phyloP scores from a whole-genome alignment of 305 asterid species.

The Fraxinus ornus region DNA sequence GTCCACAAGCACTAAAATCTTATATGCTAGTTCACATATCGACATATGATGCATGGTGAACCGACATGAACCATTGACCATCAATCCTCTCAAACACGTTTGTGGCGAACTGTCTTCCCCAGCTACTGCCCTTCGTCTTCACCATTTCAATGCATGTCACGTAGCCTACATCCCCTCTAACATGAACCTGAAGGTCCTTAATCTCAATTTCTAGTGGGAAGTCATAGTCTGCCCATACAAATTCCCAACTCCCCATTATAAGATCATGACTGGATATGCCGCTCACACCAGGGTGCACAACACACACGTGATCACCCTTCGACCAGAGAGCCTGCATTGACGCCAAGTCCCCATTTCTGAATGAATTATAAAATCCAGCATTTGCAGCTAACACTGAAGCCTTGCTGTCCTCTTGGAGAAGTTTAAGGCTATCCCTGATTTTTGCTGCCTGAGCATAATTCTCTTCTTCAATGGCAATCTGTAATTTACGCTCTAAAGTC shows the following conservation, averaged over 20 bases:
- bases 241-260: constrained; percentile 98
- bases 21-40: constrained; percentile 45
- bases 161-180: constrained; percentile 71
- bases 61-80: constrained; percentile 75
- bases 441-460: constrained; percentile 84
- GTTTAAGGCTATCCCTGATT: constrained; percentile 78
- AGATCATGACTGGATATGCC: constrained; percentile 91
- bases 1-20: constrained; percentile 15
- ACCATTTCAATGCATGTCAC: constrained; percentile 90
- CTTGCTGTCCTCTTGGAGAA: constrained; percentile 84
- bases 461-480: constrained; percentile 69
- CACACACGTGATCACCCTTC: constrained; percentile 73
- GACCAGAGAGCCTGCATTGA: constrained; percentile 88
- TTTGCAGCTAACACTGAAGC: constrained; percentile 81
- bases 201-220: constrained; percentile 81
- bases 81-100: constrained; percentile 80
- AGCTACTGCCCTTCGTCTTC: constrained; percentile 81
- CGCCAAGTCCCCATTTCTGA: constrained; percentile 76
- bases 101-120: constrained; percentile 92
- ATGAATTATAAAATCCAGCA: constrained; percentile 73
- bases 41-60: constrained; percentile 88
- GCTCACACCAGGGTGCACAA: constrained; percentile 93
- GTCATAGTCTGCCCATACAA: constrained; percentile 93
- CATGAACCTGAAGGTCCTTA: constrained; percentile 75
- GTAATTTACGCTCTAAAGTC: constrained; percentile 63